These are phyloP conservation scores for Macrophomina pseudophaseolina DNA, from an alignment of 2,329 filamentous ascomycete species.

Conservation along the genomic window DNA sequence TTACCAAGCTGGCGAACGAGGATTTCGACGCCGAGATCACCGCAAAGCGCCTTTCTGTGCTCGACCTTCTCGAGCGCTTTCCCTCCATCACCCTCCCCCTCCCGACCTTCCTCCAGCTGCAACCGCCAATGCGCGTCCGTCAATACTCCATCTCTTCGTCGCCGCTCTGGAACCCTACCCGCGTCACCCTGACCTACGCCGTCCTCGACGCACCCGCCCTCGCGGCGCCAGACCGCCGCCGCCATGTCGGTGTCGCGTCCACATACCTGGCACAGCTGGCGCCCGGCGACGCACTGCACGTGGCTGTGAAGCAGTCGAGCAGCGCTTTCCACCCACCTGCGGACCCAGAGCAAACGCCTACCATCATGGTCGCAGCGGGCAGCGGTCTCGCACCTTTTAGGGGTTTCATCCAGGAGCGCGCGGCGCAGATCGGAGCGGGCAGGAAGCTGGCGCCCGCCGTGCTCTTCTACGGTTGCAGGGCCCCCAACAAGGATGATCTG, in stretches of 20 bases:
- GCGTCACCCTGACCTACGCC: conserved; percentile 70
- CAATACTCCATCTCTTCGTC: conserved; percentile 83
- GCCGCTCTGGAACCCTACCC: conserved; percentile 62
- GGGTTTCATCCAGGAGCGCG: conserved; percentile 49
- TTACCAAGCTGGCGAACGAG: conserved; percentile 54
- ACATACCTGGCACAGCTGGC: conserved; percentile 49
- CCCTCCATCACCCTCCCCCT: conserved; percentile 65
- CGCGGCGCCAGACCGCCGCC: conserved; percentile 50
- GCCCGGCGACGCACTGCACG: conserved; percentile 49
- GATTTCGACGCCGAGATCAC: conserved; percentile 46
- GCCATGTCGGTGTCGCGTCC: conserved; percentile 51
- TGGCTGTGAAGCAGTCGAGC: conserved; percentile 48
- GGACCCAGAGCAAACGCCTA: conserved; percentile 46
- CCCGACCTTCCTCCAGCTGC: conserved; percentile 70
- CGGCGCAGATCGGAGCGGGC: conserved; percentile 52
- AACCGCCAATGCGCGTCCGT: conserved; percentile 79
- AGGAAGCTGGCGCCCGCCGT: conserved; percentile 63
- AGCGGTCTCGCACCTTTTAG: conserved; percentile 52
- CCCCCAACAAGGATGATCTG: conserved; percentile 61
- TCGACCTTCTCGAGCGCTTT: conserved; percentile 73
- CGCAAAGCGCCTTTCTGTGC: conserved; percentile 64
- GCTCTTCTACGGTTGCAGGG: conserved; percentile 69
- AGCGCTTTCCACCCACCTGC: conserved; percentile 52
- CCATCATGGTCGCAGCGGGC: conserved; percentile 48
- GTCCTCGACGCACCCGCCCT: conserved; percentile 64